Percentiles rank a stretch among this genome's conserved stretches.
Conservation (phyloP, 768 basidiomycete genomes). For the Hemileccinum impolitum region DNA sequence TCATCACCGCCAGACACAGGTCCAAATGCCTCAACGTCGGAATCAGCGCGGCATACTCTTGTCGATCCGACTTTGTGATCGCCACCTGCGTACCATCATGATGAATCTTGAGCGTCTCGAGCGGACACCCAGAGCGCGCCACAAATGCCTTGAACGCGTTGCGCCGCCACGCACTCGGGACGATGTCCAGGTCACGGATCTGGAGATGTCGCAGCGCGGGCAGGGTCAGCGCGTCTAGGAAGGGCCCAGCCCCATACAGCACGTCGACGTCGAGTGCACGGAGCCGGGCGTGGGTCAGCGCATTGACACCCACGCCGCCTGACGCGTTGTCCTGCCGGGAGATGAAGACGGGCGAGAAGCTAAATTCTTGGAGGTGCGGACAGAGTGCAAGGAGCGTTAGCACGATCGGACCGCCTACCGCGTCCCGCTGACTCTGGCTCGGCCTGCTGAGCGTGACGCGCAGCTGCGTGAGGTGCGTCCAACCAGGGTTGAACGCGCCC, state of each 20-base stretch:
- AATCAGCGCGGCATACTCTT: conserved; percentile 10
- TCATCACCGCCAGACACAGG: conserved; percentile 9
- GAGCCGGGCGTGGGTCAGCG: conserved; percentile 14
- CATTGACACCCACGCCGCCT: background rate
- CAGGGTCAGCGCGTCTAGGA: conserved; percentile 14
- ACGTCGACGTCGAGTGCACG: conserved; percentile 10
- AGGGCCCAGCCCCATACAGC: background rate
- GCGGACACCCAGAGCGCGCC: conserved; percentile 18
- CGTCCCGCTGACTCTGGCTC: background rate
- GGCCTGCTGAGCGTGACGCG: conserved; percentile 1
- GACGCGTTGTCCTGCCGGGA: background rate
- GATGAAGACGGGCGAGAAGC: conserved; percentile 6
- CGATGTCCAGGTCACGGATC: conserved; percentile 13
- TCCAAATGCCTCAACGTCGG: conserved; percentile 20
- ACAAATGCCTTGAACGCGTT: conserved; percentile 16
- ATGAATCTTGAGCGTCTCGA: conserved; percentile 17
- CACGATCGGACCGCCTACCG: background rate
- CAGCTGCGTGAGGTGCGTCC: conserved; percentile 15
- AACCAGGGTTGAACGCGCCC: conserved; percentile 11
- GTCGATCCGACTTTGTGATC: conserved; percentile 14
- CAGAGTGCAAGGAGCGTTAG: conserved; percentile 17
- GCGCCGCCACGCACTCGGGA: conserved; percentile 15
- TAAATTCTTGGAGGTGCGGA: conserved; percentile 15
- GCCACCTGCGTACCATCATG: conserved; percentile 6
- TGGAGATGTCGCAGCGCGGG: conserved; percentile 11